Percentiles rank a stretch among this genome's conserved stretches.
Evolutionary conservation across 306 rosid species (phyloP).

Genomic region (Quercus cerris): DNA sequence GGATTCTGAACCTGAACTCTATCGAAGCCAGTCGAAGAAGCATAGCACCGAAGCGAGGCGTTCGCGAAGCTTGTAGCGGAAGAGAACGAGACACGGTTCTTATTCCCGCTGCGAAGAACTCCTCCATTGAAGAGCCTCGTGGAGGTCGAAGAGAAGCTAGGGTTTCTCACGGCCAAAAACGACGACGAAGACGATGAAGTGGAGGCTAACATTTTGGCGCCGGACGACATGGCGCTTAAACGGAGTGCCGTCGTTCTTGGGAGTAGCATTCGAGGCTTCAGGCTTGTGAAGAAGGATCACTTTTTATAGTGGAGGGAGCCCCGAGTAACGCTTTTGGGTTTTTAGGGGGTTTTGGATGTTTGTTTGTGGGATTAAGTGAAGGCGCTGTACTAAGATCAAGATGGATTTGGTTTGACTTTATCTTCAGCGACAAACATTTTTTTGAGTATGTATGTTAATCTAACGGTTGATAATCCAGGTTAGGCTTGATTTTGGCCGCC

Average conservation of each 20-base stretch:
- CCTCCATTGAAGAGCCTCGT: slow-evolving; percentile 34
- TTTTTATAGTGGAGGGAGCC: neutral
- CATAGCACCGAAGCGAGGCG: slow-evolving; percentile 65
- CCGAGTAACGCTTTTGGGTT: neutral
- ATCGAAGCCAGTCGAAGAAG: slow-evolving; percentile 40
- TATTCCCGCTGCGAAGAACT: neutral
- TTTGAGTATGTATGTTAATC: too few species aligned
- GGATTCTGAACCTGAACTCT: slow-evolving; percentile 71
- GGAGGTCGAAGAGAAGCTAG: slow-evolving; percentile 32
- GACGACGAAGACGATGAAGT: slow-evolving; percentile 29
- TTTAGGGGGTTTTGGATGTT: neutral
- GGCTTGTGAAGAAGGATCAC: neutral
- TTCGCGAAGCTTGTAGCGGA: slow-evolving; percentile 23
- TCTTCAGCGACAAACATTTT: too few species aligned
- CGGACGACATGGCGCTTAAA: slow-evolving; percentile 36
- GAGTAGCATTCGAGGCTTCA: slow-evolving; percentile 33
- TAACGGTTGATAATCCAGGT: too few species aligned
- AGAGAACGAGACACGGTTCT: slow-evolving; percentile 40
- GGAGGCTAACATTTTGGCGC: slow-evolving; percentile 33
- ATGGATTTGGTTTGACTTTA: too few species aligned
- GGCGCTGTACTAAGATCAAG: too few species aligned
- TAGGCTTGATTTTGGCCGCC: too few species aligned
- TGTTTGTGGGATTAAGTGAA: neutral
- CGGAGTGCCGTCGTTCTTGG: slow-evolving; percentile 19
- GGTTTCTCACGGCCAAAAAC: slow-evolving; percentile 38